Evolutionary conservation across 108 stramenopile genomes (phyloP), one percentile per base, ranked within the genome.

Genomic region (Ochromonas danica): DNA sequence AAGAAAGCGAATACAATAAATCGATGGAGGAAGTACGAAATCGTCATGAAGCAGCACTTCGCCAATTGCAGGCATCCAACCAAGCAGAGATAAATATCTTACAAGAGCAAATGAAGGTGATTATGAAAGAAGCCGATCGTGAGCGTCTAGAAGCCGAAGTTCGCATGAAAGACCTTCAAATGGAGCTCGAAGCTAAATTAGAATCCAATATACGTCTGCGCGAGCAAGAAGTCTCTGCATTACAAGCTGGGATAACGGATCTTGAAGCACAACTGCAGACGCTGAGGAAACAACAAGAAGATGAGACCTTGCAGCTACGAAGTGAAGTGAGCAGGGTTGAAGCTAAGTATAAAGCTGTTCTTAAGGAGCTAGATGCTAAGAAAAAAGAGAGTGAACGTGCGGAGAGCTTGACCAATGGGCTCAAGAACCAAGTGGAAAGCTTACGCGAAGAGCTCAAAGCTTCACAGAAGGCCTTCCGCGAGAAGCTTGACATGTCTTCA

Each of bases 391-490:
- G 6, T 36, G 72, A 75, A 36, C 14, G 72, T 10, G 6, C 25
- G 14, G 72, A 75, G 38, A 41, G 6, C 10, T 6, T 75, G 10
- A 57, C 45, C 3, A 75, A 45, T 75, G 36, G 40, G 6, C 25
- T 75, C 3, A 75, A 75, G 38, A 75, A 27, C 40, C 72, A 75
- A 33, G 25, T 75, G 10, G 72, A 75, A 60, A 75, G 31, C 38
- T 75, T 75, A 33, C 36, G 72, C 14, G 72, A 75, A 75, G 72
- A 75, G 31, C 25, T 75, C 3, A 75, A 75, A 75, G 72, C 72
- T 6, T 42, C 40, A 14, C 72, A 75, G 25, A 75, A 75, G 40
- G 72, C 72, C 31, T 75, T 42, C 31, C 28, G 36, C 14, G 72
- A 75, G 36, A 75, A 75, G 25, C 10, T 75, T 6, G 72, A 75